These are phyloP conservation scores for Williopsis jadinii DNA, from an alignment of 1,139 yeast genomes.

Conservation along the genomic window DNA sequence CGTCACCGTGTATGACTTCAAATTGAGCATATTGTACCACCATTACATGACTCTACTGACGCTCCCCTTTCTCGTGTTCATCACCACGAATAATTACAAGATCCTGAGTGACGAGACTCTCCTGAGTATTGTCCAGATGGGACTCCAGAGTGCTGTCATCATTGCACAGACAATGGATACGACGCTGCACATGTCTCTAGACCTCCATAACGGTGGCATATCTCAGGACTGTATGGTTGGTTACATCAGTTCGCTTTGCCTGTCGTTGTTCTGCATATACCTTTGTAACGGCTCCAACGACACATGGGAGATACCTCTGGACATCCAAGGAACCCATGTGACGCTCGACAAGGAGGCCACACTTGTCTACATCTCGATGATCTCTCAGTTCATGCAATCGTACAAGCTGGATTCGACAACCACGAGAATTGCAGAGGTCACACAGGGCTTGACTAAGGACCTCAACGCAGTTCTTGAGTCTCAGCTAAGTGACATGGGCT, in stretches of 20 bases:
- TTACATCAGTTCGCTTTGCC: conserved; percentile 30
- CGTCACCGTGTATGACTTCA: conserved; percentile 29
- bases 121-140: conserved; percentile 28
- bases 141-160: conserved; percentile 30
- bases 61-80: conserved; percentile 32
- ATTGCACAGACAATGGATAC: conserved; percentile 29
- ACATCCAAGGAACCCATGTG: conserved; percentile 10
- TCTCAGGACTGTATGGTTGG: conserved; percentile 34
- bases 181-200: conserved; percentile 21
- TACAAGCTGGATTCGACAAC: conserved; percentile 31
- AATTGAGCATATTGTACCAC: conserved; percentile 31
- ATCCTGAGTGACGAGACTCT: conserved; percentile 30
- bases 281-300: conserved; percentile 9
- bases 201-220: conserved; percentile 32
- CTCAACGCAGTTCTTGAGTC: neutral
- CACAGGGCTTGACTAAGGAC: conserved; percentile 8
- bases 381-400: conserved; percentile 29
- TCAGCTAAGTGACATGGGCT: neutral
- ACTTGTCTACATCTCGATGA: conserved; percentile 28
- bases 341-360: conserved; percentile 22
- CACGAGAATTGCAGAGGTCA: conserved; percentile 28
- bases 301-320: conserved; percentile 20
- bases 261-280: conserved; percentile 23
- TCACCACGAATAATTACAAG: conserved; percentile 25
- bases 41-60: conserved; percentile 32